Conservation (phyloP, 306 rosid species). For the Quercus parvula region DNA sequence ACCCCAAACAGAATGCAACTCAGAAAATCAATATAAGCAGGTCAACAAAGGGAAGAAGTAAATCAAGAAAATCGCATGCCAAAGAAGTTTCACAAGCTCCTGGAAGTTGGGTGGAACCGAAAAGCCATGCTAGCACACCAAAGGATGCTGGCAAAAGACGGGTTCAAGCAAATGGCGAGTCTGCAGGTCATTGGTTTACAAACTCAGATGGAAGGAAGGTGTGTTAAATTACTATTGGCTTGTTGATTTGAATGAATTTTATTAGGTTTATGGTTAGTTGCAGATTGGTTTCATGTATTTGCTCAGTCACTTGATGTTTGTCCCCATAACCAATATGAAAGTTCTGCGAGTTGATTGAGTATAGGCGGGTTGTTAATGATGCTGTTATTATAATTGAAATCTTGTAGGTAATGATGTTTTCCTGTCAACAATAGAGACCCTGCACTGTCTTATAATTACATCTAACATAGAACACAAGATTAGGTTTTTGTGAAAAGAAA, state of each 20-base stretch:
- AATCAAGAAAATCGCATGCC: constrained; percentile 24
- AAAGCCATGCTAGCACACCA: constrained; percentile 40
- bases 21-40: constrained; percentile 35
- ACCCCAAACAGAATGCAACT: constrained; percentile 49
- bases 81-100: constrained; percentile 32
- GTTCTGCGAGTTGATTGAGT: not conserved
- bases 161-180: constrained; percentile 58
- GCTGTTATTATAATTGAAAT: not conserved
- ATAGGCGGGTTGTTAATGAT: not conserved
- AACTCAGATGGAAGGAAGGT: constrained; percentile 77
- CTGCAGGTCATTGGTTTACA: constrained; percentile 90
- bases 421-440: not conserved
- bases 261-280: not conserved
- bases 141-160: constrained; percentile 64
- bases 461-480: not conserved
- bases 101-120: constrained; percentile 74
- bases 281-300: constrained; percentile 6
- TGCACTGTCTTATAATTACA: not conserved
- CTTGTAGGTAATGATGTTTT: not conserved
- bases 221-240: not conserved
- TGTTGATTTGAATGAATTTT: not conserved
- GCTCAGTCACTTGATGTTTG: not conserved
- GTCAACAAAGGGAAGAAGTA: constrained; percentile 37
- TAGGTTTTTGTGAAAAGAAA: not conserved
- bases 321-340: not conserved